A percentile compares a stretch with the other conserved stretches of the same genome.
Evolutionary conservation across 2,329 filamentous ascomycete genomes (phyloP).

Genomic region (Lachnellula arida): DNA sequence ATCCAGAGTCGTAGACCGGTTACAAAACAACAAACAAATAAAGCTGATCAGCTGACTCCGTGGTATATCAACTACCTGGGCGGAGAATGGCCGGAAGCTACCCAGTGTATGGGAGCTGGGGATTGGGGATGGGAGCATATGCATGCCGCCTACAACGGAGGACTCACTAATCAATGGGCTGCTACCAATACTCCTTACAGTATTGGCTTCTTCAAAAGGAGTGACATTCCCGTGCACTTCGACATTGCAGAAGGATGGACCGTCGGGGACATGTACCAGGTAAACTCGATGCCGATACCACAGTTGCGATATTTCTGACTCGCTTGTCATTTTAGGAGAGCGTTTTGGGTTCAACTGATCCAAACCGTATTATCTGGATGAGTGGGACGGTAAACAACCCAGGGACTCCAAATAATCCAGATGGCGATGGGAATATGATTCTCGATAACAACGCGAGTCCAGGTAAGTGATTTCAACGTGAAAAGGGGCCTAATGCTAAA

Average conservation of each 20-base stretch:
- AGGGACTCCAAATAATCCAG: constrained; percentile 28
- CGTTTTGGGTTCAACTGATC: constrained; percentile 47
- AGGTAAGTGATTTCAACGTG: constrained; percentile 11
- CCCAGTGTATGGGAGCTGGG: constrained; percentile 48
- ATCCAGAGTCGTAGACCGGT: background rate
- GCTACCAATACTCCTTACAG: constrained; percentile 46
- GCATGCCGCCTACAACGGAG: constrained; percentile 46
- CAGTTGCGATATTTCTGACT: background rate
- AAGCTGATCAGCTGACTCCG: constrained; percentile 42
- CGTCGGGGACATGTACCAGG: constrained; percentile 50
- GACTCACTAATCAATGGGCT: constrained; percentile 48
- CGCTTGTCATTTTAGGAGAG: constrained; percentile 35
- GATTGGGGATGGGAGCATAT: constrained; percentile 38
- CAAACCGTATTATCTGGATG: constrained; percentile 48
- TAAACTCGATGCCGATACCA: constrained; percentile 6
- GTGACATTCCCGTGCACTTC: constrained; percentile 48
- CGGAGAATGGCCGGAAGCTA: constrained; percentile 40
- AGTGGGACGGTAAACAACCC: constrained; percentile 49
- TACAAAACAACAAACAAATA: constrained; percentile 25
- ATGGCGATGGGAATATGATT: constrained; percentile 14
- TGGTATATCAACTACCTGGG: constrained; percentile 50
- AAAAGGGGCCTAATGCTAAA: no score
- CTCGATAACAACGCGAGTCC: constrained; percentile 42
- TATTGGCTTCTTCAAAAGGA: constrained; percentile 44
- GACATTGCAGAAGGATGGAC: constrained; percentile 49